Base-by-base conservation (phyloP, 352 stramenopile species). In the Phytophthora crassamura region DNA sequence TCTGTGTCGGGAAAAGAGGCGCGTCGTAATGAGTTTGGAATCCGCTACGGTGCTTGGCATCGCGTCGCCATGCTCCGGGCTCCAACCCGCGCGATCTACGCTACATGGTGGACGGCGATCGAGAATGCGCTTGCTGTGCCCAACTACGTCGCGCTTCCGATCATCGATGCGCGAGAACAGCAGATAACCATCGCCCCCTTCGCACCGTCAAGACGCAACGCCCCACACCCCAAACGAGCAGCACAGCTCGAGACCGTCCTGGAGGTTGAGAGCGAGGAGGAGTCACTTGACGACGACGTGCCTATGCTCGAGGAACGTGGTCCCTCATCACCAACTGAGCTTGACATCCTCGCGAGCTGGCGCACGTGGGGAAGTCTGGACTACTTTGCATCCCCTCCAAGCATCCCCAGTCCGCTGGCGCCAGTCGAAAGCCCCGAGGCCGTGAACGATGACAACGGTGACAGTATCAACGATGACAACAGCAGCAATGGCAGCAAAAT, bases 261-360 rank as follows among this genome's bases (percentile, higher is more conserved):
- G 14, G 54, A 62, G 22, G 33, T 11, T 42, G 25, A 54, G 14
- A 5, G 5, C 18, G 47, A 66, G 14, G 20, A 47, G 15, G 30
- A 54, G 15, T 55, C 28, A 10, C 20, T 45, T 38, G 56, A 65
- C 14, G 56, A 65, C n/a, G 40, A 59, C 20, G 48, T 70, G 5
- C 68, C 68, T 11, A 69, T 76, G 20, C 58, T 76, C 1, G 68
- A 76, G 38, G 59, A 40, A 35, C 40, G 34, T 20, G 58, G 68
- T 34, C 57, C 47, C 46, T 56, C 50, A 2, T 70, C 68, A 15
- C 53, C 59, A 34, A 47, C 47, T 10, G 64, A 76, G 28, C 34
- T 64, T 14, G 68, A 76, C 33, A 63, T 76, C 34, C 63, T 76
- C 16, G 63, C 58, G 25, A 76, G 68, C 48, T 76, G 68, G 68